Evolutionary conservation across 192 early-diverging fungal species (phyloP).

Genomic region (Coemansia sp.): DNA sequence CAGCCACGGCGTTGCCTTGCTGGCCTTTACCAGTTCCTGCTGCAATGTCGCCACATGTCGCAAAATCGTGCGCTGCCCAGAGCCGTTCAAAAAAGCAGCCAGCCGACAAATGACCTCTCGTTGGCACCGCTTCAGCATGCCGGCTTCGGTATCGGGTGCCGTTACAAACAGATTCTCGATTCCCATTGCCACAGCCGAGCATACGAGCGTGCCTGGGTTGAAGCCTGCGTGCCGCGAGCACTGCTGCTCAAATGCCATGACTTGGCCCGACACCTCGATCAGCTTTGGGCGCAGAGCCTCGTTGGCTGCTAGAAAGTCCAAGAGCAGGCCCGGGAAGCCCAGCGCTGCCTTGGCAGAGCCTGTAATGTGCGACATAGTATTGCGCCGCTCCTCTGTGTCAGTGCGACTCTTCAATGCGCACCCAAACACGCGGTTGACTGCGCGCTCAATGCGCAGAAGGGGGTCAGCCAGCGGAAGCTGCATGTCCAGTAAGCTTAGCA

Average conservation of each 20-base stretch:
- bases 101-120: slow-evolving; percentile 19
- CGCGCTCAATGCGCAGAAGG: slow-evolving; percentile 19
- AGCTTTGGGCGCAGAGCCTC: background rate
- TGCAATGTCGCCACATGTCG: slow-evolving; percentile 1
- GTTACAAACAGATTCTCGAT: slow-evolving; percentile 18
- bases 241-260: slow-evolving; percentile 16
- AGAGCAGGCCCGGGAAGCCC: slow-evolving; percentile 4
- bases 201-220: slow-evolving; percentile 19
- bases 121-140: slow-evolving; percentile 9
- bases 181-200: slow-evolving; percentile 19
- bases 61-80: slow-evolving; percentile 9
- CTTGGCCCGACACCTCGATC: slow-evolving; percentile 8
- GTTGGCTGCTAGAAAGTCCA: slow-evolving; percentile 6
- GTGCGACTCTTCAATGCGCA: background rate
- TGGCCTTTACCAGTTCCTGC: slow-evolving; percentile 14
- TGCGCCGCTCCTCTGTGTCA: background rate
- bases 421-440: slow-evolving; percentile 29
- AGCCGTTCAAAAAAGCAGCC: slow-evolving; percentile 16
- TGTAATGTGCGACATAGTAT: background rate
- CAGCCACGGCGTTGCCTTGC: slow-evolving; percentile 32
- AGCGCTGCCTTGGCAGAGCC: background rate
- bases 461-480: slow-evolving; percentile 17
- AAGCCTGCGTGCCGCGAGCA: slow-evolving; percentile 14
- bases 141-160: background rate
- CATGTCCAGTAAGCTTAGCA: slow-evolving; percentile 3